phyloP scores from a whole-genome alignment of 345 rosid species.

The Atalantia buxifolia region DNA sequence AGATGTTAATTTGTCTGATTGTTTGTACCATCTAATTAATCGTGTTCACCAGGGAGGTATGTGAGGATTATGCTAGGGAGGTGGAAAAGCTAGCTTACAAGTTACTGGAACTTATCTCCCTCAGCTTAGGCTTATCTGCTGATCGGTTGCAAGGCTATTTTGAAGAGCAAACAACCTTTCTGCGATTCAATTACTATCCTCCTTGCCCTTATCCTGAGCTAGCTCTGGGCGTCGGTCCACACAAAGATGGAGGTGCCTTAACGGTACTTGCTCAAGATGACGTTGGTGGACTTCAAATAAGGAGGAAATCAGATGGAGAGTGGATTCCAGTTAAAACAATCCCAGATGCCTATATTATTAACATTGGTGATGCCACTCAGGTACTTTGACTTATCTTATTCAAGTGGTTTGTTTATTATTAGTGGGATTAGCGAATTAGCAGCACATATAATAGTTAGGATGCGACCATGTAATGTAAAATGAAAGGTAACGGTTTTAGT shows the following conservation, averaged over 20 bases:
- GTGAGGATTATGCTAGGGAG: constrained; percentile 62
- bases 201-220: constrained; percentile 77
- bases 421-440: background rate
- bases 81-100: constrained; percentile 60
- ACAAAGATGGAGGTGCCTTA: constrained; percentile 76
- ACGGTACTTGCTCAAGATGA: constrained; percentile 75
- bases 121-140: constrained; percentile 62
- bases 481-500: background rate
- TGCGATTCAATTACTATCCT: constrained; percentile 74
- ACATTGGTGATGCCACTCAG: constrained; percentile 65
- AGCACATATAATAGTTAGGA: background rate
- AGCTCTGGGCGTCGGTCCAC: constrained; percentile 85
- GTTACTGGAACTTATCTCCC: constrained; percentile 58
- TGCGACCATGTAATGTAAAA: background rate
- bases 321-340: constrained; percentile 65
- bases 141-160: constrained; percentile 51
- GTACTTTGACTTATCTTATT: constrained; percentile 27
- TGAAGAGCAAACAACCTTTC: constrained; percentile 56
- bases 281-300: constrained; percentile 79
- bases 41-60: constrained; percentile 43
- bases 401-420: background rate
- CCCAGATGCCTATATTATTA: constrained; percentile 61
- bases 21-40: background rate
- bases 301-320: constrained; percentile 62
- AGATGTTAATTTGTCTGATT: background rate